Evolutionary conservation across 140 eudicot genomes (phyloP), one percentile per base, ranked within the genome.

Genomic region (Senecio squalidus): DNA sequence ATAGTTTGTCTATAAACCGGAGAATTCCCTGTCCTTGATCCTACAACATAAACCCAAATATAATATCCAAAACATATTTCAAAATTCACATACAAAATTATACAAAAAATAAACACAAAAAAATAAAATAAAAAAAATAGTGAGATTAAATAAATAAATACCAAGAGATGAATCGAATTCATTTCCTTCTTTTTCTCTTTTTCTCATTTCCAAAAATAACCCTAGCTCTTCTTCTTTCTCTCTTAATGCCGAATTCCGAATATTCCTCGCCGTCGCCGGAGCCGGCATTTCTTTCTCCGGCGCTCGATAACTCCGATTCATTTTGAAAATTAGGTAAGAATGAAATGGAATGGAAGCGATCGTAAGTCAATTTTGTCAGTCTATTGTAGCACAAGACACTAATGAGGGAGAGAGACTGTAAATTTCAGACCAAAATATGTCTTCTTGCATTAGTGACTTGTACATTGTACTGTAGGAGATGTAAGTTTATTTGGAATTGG

Each of bases 191-290:
- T 79, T 87, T 69, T 87, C 98, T 24, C 84, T 78, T 69, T 73
- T 81, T 17, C 79, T 79, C 98, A 92, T 92, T 68, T 92, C 98
- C 9, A 80, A 69, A 65, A 92, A 92, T 77, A 92, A 66, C 46
- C 96, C 89, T 45, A 84, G 81, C 61, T 87, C 98, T 10, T 92
- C 98, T 47, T 92, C 98, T 65, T 79, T 92, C 70, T 82, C 94
- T 60, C 74, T 85, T 82, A 76, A 76, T 72, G 58, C 30, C 36
- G 83, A 66, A 16, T 72, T 66, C 69, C 79, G 75, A 56, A 64
- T 30, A 41, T 70, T 71, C 14, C 70, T 48, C 45, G 59, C 70
- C 72, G 56, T 67, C 66, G 58, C 73, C 74, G 73, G 41, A 50
- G 17, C 66, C 48, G 46, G 58, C 80, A 81, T 57, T 74, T 65